Evolutionary conservation across 805 yeast species (phyloP), one percentile per base, ranked within the genome.

Genomic region (Lachancea thermotolerans): DNA sequence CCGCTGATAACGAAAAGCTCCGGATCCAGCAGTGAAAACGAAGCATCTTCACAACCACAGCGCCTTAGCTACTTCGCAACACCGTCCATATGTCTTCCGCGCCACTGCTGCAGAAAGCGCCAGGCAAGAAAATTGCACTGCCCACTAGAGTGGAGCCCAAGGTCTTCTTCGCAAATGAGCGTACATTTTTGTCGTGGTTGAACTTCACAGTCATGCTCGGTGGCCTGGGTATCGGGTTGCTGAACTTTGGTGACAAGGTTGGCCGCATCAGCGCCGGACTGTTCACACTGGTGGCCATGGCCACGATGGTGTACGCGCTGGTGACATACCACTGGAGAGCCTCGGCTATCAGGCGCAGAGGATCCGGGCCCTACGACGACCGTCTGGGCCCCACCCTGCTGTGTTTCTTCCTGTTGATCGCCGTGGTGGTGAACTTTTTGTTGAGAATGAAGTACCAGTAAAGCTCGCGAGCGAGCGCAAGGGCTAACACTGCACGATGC

Each of bases 261-360:
- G 98, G 98, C 50, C 78, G 95, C 59, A 80, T 93, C 47, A 81
- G 93, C 55, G 98, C 99, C 37, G 93, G 91, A 4, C 72, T 93
- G 46, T 93, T 93, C 74, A 95, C 99, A 2, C 73, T 91, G 49
- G 90, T 93, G 45, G 95, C 99, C 51, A 91, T 93, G 97, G 88
- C 86, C 52, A 91, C 99, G 18, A 93, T 93, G 99, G 76, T 83
- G 2, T 93, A 93, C 60, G 99, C 99, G 1, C 75, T 93, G 50
- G 77, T 88, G 39, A 93, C 98, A 10, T 93, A 93, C 67, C 99
- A 93, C 68, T 95, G 99, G 99, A 86, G 99, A 73, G 99, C 99
- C 1, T 88, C 90, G 63, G 99, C 99, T 48, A 93, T 93, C 56
- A 82, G 99, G 68, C 78, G 91, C 69, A 82, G 98, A 68, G 99